Evolutionary conservation across 148 eudicot genomes (phyloP).

Genomic region (Fagopyrum homotropicum): DNA sequence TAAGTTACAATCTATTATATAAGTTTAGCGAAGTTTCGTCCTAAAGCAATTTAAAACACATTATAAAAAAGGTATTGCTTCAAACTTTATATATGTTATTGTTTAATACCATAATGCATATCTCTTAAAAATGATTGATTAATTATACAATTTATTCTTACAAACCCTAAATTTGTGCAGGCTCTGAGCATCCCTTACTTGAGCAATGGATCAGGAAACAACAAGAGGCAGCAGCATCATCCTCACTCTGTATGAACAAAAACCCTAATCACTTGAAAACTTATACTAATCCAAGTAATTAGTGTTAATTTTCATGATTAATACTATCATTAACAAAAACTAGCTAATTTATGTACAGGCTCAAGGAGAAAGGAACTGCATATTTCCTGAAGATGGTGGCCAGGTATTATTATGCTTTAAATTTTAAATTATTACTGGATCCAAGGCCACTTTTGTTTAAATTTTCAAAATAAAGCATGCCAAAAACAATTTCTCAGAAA

Average conservation of each 20-base stretch:
- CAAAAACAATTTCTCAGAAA: neutral
- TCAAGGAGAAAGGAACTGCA: constrained; percentile 6
- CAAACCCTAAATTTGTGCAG: neutral
- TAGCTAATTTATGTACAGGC: neutral
- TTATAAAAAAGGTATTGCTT: too few relatives aligned
- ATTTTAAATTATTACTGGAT: constrained; percentile 2
- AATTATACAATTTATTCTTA: neutral
- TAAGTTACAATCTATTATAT: too few relatives aligned
- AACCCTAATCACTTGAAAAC: neutral
- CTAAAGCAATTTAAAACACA: too few relatives aligned
- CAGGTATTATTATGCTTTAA: constrained; percentile 54
- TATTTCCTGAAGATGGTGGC: constrained; percentile 86
- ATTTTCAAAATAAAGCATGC: constrained; percentile 6
- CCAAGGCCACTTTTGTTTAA: neutral
- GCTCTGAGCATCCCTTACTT: constrained; percentile 12
- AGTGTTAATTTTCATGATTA: neutral
- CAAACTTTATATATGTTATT: too few relatives aligned
- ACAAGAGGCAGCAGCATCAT: neutral
- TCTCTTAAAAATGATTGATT: neutral
- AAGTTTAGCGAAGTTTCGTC: too few relatives aligned
- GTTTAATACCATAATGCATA: too few relatives aligned
- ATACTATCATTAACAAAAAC: neutral
- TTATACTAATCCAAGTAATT: neutral
- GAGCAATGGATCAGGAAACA: constrained; percentile 9
- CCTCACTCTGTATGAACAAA: neutral